Percentiles rank a stretch among this genome's conserved stretches.
Conservation (phyloP, 2,329 filamentous ascomycete genomes). For the Beauveria scarabaeidicola region DNA sequence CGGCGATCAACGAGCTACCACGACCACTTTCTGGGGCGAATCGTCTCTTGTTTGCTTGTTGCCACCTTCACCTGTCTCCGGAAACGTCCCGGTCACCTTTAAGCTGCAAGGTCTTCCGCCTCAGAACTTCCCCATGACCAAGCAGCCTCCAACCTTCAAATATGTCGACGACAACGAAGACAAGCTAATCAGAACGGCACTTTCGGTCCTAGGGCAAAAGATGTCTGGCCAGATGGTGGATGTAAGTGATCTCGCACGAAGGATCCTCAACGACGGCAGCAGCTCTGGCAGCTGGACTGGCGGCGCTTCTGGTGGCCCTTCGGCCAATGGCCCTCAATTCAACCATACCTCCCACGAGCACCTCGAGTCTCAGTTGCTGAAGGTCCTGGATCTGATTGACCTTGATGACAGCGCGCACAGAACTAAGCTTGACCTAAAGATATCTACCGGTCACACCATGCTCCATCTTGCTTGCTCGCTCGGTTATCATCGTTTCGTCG, state of each 20-base stretch:
- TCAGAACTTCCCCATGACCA: conserved; percentile 28
- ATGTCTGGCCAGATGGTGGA: conserved; percentile 56
- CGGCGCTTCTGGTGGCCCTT: conserved; percentile 28
- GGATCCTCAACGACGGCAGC: conserved; percentile 45
- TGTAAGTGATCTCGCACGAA: conserved; percentile 51
- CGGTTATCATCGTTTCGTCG: conserved; percentile 66
- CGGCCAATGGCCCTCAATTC: conserved; percentile 36
- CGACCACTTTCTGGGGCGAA: conserved; percentile 73
- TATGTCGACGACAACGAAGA: conserved; percentile 67
- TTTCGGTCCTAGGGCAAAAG: conserved; percentile 56
- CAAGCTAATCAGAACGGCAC: conserved; percentile 57
- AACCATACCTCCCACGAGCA: conserved; percentile 38
- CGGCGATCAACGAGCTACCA: conserved; percentile 55
- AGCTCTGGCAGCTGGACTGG: conserved; percentile 36
- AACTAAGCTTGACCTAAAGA: conserved; percentile 57
- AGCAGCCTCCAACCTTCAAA: conserved; percentile 51
- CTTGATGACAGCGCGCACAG: conserved; percentile 63
- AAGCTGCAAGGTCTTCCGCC: conserved; percentile 40
- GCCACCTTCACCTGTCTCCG: conserved; percentile 59
- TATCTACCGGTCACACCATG: conserved; percentile 66
- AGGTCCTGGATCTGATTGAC: conserved; percentile 70
- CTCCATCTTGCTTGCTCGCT: conserved; percentile 70
- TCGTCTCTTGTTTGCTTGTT: conserved; percentile 72
- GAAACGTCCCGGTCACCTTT: conserved; percentile 63
- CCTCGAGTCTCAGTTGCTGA: conserved; percentile 61